A percentile compares a stretch with the other conserved stretches of the same genome.
Conservation (phyloP, 1,139 yeast species). For the Diutina ranongensis region DNA sequence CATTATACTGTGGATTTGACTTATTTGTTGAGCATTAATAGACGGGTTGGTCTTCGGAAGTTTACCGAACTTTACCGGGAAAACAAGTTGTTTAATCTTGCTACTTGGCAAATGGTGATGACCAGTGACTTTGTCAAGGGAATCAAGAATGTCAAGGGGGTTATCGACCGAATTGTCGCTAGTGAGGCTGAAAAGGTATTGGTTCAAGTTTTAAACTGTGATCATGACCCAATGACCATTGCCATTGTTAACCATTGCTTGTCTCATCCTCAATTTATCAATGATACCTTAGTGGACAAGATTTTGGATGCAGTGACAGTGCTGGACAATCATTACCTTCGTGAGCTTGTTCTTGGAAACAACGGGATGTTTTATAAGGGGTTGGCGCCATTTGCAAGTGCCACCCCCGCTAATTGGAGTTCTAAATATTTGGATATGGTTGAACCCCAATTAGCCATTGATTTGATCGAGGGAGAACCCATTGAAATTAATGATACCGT, state of each 20-base stretch:
- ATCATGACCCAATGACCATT: conserved; percentile 21
- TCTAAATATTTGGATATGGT: background rate
- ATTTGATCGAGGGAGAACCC: background rate
- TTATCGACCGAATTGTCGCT: conserved; percentile 18
- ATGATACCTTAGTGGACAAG: conserved; percentile 8
- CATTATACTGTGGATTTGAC: conserved; percentile 18
- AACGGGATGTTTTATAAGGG: conserved; percentile 10
- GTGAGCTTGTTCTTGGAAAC: conserved; percentile 10
- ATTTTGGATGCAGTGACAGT: conserved; percentile 1
- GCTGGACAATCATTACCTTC: conserved; percentile 16
- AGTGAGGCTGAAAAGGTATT: conserved; percentile 16
- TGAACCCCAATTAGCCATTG: background rate
- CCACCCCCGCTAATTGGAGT: background rate
- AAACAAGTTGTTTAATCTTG: conserved; percentile 20
- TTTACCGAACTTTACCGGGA: conserved; percentile 19
- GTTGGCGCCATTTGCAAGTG: background rate
- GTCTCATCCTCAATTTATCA: conserved; percentile 10
- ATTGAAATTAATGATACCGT: background rate
- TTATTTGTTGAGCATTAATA: conserved; percentile 20
- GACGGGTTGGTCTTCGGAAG: conserved; percentile 17
- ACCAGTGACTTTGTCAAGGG: conserved; percentile 17
- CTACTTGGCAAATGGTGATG: conserved; percentile 25
- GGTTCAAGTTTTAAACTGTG: conserved; percentile 14
- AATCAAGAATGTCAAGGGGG: conserved; percentile 14
- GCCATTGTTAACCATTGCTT: conserved; percentile 12